phyloP scores from a whole-genome alignment of 257 asterid genomes.

The Phtheirospermum japonicum region DNA sequence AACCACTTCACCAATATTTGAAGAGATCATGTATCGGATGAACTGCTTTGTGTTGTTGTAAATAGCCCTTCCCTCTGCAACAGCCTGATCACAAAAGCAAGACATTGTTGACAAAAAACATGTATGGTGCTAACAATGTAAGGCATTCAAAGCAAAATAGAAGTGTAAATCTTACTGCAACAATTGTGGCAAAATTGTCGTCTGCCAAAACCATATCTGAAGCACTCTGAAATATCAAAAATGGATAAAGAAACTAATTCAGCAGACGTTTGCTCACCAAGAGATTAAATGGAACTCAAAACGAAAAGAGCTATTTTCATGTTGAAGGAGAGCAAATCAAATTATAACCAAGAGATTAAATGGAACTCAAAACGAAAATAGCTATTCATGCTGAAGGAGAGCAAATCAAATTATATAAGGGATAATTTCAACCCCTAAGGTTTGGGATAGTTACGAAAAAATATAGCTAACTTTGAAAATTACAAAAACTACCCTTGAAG shows the following conservation, averaged over 20 bases:
- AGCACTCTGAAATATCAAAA: slow-evolving; percentile 83
- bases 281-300: neutral
- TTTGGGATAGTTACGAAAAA: no score
- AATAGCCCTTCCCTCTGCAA: slow-evolving; percentile 90
- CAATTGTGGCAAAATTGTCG: slow-evolving; percentile 95
- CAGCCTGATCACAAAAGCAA: slow-evolving; percentile 61
- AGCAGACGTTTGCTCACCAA: slow-evolving; percentile 10
- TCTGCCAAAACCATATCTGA: slow-evolving; percentile 99
- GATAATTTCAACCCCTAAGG: no score
- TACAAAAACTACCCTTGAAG: no score
- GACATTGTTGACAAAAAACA: slow-evolving; percentile 5
- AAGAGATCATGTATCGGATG: slow-evolving; percentile 88
- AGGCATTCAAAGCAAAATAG: slow-evolving; percentile 19
- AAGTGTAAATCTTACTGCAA: slow-evolving; percentile 68
- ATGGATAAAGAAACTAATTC: slow-evolving; percentile 17
- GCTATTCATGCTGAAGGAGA: slow-evolving; percentile 11
- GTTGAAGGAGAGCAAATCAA: slow-evolving; percentile 12
- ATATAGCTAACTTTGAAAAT: no score
- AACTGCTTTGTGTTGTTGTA: slow-evolving; percentile 86
- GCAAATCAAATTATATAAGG: slow-evolving; percentile 2
- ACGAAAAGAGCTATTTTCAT: slow-evolving; percentile 11
- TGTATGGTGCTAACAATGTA: slow-evolving; percentile 12
- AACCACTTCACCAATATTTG: slow-evolving; percentile 99
- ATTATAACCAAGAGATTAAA: no score
- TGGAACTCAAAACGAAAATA: neutral